Base-by-base conservation (phyloP, 768 basidiomycete genomes). In the Tulasnella sp. region DNA sequence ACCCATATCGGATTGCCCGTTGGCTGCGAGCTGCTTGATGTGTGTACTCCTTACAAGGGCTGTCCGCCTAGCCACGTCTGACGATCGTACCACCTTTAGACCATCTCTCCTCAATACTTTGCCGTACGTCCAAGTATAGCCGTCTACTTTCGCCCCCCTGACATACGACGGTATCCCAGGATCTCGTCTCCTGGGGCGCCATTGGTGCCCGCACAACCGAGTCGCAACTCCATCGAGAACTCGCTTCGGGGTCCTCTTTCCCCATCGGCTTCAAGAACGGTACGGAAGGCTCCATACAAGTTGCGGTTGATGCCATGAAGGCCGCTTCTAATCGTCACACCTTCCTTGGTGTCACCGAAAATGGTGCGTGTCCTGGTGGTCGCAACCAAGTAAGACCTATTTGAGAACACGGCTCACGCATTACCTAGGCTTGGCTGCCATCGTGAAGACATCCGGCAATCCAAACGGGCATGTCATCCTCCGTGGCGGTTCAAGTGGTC, bases 191-290 rank as follows among this genome's bases (percentile, higher is more conserved):
- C 53, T 94, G 91, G 91, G 91, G 90, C 39, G 91, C 94, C 6
- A 98, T 99, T 62, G 94, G 96, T 23, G 96, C 96, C 1, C 79
- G 96, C 52, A 98, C 96, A 1, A 99, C 96, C 35, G 96, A 99
- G 70, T 89, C 86, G 2, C 94, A 98, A 70, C 81, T 99, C 6
- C 96, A 98, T 67, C 83, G 96, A 58, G 96, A 97, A 70, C 83
- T 97, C 42, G 92, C 91, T 4, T 91, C 86, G 3, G 94, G 93
- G 66, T 84, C 88, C 23, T 96, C 93, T 50, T 98, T 96, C 83
- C 93, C 96, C 19, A 90, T 97, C 62, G 74, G 91, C 7, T 99
- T 99, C 82, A 99, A 99, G 72, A 99, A 99, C 68, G 94, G 96
- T 53, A 99, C 96, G 2, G 94, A 98, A 69, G 96, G 96, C 54